Percentiles rank a stretch among this genome's conserved stretches.
These are phyloP conservation scores for Coniella vitis DNA, from an alignment of 2,329 filamentous ascomycete species.

Conservation along the genomic window DNA sequence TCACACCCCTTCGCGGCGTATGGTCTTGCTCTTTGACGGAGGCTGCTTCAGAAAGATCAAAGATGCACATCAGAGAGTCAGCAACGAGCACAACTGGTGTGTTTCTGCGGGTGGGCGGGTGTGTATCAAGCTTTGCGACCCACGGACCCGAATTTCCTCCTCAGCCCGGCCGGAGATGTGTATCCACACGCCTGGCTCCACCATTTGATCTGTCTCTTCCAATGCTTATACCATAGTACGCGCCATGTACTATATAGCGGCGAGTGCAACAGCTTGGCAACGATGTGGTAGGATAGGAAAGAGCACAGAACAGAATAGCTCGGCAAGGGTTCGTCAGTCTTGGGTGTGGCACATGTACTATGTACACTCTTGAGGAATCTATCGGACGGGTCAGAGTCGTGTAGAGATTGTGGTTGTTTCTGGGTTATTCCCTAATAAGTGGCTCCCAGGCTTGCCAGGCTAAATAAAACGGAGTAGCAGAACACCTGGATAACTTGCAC, in stretches of 20 bases:
- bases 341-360: too few relatives aligned
- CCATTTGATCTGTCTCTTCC: not conserved
- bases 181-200: not conserved
- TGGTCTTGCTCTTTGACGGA: constrained; percentile 13
- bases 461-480: too few relatives aligned
- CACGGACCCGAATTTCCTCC: not conserved
- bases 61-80: constrained; percentile 1
- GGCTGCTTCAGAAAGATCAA: constrained; percentile 14
- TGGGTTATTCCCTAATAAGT: too few relatives aligned
- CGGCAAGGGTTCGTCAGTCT: too few relatives aligned
- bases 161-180: not conserved
- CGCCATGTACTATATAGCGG: not conserved
- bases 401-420: too few relatives aligned
- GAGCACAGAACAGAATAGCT: too few relatives aligned
- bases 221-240: not conserved
- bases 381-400: too few relatives aligned
- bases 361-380: too few relatives aligned
- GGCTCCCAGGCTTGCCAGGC: too few relatives aligned
- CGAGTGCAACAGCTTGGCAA: not conserved
- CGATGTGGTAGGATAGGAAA: too few relatives aligned
- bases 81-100: constrained; percentile 3
- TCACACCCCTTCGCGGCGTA: not conserved
- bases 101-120: too few relatives aligned
- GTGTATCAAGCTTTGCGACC: constrained; percentile 2
- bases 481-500: too few relatives aligned